Base-by-base conservation (phyloP, 441 rosid species). In the Aquilaria agallochum region DNA sequence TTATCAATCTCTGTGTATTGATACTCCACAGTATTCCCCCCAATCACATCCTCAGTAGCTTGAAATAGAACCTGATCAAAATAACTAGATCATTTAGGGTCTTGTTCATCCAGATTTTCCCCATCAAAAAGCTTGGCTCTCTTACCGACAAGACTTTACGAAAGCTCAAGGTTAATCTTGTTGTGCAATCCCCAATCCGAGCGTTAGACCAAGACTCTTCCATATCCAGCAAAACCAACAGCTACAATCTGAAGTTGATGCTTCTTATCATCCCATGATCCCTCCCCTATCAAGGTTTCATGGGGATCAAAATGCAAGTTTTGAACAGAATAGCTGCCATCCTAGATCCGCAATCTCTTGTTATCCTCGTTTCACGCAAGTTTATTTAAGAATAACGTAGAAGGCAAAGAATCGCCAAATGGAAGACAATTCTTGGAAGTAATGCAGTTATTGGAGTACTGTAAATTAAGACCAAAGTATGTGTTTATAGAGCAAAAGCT, bases 261-360 rank as follows among this genome's bases (percentile, higher is more conserved):
- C 47, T 66, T 70, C 36, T 62, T 66, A 4, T 64, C 60, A 4
- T 72, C 77, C 83, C 83, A 78, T 15, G 14, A 11, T 53, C 74
- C 83, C 66, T 78, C 83, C 8, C 76, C 82, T 11, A 79, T 57
- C 53, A 79, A 47, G 2, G 72, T 58, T n/a, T 50, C 60, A 54
- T 31, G 64, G 9, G 66, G 73, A 68, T 67, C 31, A n/a, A 78
- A 72, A 9, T 64, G 52, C 30, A n/a, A 60, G 62, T 54, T 15
- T 8, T 53, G 54, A 2, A 65, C 36, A 15, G 1, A 45, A 50
- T 56, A 1, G 36, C 55, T 61, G 13, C 9, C 50, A n/a, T 72
- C 53, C 3, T 40, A 9, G 59, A 74, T 62, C 31, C 70, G 77
- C 59, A 72, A 9, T 53, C 53, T 76, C 68, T n/a, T 50, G 50